phyloP scores from a whole-genome alignment of 352 stramenopile species.

The Globisporangium alternatum region DNA sequence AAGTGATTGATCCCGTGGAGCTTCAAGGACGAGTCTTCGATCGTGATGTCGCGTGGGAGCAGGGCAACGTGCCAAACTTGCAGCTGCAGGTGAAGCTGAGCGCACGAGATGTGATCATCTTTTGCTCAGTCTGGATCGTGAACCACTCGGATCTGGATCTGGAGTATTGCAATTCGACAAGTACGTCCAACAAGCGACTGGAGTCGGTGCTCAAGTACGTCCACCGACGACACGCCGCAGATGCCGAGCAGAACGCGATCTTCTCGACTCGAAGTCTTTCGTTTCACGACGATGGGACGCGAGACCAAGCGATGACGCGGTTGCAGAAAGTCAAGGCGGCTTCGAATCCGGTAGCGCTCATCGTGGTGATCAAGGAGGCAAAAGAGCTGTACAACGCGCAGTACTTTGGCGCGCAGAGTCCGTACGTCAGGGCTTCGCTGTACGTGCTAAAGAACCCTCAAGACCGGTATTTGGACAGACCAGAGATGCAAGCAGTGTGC shows the following conservation, averaged over 20 bases:
- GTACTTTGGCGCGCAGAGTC: constrained; percentile 83
- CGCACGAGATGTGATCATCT: constrained; percentile 79
- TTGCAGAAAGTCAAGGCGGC: constrained; percentile 77
- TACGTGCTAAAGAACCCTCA: constrained; percentile 82
- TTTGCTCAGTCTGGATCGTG: constrained; percentile 87
- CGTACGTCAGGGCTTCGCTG: constrained; percentile 78
- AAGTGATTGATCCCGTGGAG: constrained; percentile 63
- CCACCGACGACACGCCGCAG: constrained; percentile 41
- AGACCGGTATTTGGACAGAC: constrained; percentile 73
- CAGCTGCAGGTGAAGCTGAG: constrained; percentile 82
- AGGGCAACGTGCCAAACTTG: constrained; percentile 76
- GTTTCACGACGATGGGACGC: constrained; percentile 41
- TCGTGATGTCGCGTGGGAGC: constrained; percentile 58
- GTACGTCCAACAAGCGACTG: constrained; percentile 65
- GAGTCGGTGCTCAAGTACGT: constrained; percentile 76
- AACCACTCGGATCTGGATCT: constrained; percentile 84
- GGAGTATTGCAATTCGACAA: constrained; percentile 84
- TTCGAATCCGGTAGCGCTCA: constrained; percentile 76
- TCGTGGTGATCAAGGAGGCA: constrained; percentile 78
- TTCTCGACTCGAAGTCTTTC: constrained; percentile 68
- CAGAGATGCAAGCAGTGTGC: constrained; percentile 75
- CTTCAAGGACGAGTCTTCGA: constrained; percentile 71
- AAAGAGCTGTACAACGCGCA: constrained; percentile 83
- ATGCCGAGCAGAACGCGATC: constrained; percentile 49
- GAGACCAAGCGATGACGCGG: constrained; percentile 52